Evolutionary conservation across 2,329 filamentous ascomycete genomes (phyloP).

Genomic region (Pochonia chlamydosporia): DNA sequence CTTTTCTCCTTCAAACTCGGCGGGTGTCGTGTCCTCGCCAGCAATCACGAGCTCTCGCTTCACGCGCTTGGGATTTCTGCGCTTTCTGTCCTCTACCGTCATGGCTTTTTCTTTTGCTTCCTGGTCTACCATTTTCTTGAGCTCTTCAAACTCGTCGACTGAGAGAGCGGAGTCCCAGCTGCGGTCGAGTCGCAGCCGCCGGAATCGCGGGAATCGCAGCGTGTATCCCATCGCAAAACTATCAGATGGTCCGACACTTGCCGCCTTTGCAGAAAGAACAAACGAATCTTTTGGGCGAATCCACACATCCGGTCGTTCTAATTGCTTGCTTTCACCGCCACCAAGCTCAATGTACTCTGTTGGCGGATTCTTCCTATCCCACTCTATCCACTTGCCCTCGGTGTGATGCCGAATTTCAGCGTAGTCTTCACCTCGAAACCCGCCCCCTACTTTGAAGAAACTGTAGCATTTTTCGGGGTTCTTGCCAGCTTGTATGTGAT

Average conservation of each 20-base stretch:
- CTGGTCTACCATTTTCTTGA: slow-evolving; percentile 65
- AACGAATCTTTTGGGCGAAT: slow-evolving; percentile 85
- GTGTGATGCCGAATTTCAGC: slow-evolving; percentile 75
- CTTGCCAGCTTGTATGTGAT: slow-evolving; percentile 52
- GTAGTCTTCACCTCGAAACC: slow-evolving; percentile 81
- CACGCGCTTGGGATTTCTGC: slow-evolving; percentile 48
- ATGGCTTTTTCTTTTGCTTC: slow-evolving; percentile 70
- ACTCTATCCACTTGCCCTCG: slow-evolving; percentile 85
- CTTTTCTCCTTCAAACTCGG: slow-evolving; percentile 47
- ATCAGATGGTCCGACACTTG: slow-evolving; percentile 67
- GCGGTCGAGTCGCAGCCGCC: slow-evolving; percentile 73
- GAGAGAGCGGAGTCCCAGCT: slow-evolving; percentile 76
- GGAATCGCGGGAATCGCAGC: slow-evolving; percentile 87
- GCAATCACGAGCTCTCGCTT: slow-evolving; percentile 67
- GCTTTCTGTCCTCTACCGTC: slow-evolving; percentile 65
- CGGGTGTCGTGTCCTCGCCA: slow-evolving; percentile 50
- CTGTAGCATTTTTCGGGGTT: slow-evolving; percentile 75
- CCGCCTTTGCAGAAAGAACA: slow-evolving; percentile 83
- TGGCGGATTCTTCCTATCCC: slow-evolving; percentile 73
- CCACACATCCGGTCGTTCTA: slow-evolving; percentile 85
- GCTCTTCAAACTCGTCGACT: slow-evolving; percentile 66
- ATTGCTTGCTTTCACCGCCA: slow-evolving; percentile 63
- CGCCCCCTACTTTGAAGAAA: slow-evolving; percentile 98
- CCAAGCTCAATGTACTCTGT: slow-evolving; percentile 74
- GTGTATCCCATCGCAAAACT: slow-evolving; percentile 74